These are phyloP conservation scores for Rhizopus delemar DNA, from an alignment of 371 early-diverging fungal genomes.

Conservation along the genomic window DNA sequence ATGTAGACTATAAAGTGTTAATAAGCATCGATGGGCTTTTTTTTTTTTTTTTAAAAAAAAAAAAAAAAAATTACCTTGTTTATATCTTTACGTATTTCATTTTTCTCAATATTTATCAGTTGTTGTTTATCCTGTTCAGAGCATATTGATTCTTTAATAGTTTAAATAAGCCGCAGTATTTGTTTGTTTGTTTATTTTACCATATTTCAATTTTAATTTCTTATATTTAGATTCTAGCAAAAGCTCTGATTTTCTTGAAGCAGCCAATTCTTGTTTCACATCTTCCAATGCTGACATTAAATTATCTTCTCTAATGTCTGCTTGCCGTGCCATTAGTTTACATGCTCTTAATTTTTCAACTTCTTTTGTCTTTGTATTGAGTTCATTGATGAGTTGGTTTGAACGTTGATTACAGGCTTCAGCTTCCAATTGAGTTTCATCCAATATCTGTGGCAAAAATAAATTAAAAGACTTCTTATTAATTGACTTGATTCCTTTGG, in stretches of 20 bases:
- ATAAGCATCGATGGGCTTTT: background rate
- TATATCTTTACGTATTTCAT: constrained; percentile 38
- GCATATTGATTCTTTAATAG: constrained; percentile 28
- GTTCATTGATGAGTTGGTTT: constrained; percentile 19
- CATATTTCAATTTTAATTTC: constrained; percentile 43
- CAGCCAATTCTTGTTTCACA: constrained; percentile 43
- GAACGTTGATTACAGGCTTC: constrained; percentile 23
- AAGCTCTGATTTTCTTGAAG: constrained; percentile 40
- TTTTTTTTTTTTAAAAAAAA: background rate
- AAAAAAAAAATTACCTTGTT: constrained; percentile 33
- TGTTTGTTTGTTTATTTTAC: constrained; percentile 16
- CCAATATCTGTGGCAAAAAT: constrained; percentile 23
- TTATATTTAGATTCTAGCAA: constrained; percentile 47
- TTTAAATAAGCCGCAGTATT: background rate
- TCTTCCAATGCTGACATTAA: constrained; percentile 46
- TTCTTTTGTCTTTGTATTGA: constrained; percentile 21
- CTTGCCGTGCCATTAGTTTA: constrained; percentile 23
- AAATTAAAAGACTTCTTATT: constrained; percentile 1
- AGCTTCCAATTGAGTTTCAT: constrained; percentile 25
- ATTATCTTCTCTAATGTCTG: constrained; percentile 10
- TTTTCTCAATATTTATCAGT: constrained; percentile 24
- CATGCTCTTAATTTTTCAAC: constrained; percentile 25
- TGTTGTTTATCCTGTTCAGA: constrained; percentile 35
- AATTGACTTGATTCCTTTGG: constrained; percentile 3
- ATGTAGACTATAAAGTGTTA: constrained; percentile 26